These are phyloP conservation scores for Yamadazyma sp. DNA, from an alignment of 805 yeast genomes.

Conservation along the genomic window DNA sequence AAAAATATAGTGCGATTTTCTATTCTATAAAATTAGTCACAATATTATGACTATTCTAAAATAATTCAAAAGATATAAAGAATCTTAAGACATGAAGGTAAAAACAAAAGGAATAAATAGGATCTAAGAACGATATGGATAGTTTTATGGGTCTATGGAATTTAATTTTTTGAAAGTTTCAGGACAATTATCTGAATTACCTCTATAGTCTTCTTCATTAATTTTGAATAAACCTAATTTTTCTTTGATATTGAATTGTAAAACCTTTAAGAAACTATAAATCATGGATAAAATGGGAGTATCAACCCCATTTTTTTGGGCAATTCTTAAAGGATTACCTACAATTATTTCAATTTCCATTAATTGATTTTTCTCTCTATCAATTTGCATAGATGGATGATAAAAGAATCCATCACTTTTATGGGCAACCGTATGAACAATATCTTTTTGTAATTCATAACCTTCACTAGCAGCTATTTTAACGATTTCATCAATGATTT, in stretches of 20 bases:
- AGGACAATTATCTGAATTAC: slow-evolving; percentile 19
- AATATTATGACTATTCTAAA: no score
- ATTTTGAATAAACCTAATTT: slow-evolving; percentile 37
- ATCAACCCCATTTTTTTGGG: slow-evolving; percentile 32
- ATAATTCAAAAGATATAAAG: no score
- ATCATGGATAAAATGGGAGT: slow-evolving; percentile 61
- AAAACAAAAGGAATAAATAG: no score
- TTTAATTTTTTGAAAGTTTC: slow-evolving; percentile 5
- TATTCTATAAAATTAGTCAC: no score
- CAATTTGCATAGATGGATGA: slow-evolving; percentile 41
- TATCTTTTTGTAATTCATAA: slow-evolving; percentile 46
- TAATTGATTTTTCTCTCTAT: slow-evolving; percentile 33
- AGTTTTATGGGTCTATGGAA: no score
- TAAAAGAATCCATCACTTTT: slow-evolving; percentile 44
- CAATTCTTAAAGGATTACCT: slow-evolving; percentile 40
- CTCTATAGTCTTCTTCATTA: slow-evolving; percentile 21
- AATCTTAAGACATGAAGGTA: no score
- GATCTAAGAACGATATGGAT: no score
- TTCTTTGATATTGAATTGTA: slow-evolving; percentile 64
- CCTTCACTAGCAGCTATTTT: slow-evolving; percentile 71
- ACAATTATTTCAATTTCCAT: slow-evolving; percentile 39
- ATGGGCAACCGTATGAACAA: slow-evolving; percentile 49
- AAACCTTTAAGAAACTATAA: slow-evolving; percentile 56
- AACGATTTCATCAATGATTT: slow-evolving; percentile 67
- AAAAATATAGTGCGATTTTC: no score